Evolutionary conservation across 495 filamentous ascomycete species (phyloP), one percentile per base, ranked within the genome.

Genomic region (Beverwykella pulmonaria): DNA sequence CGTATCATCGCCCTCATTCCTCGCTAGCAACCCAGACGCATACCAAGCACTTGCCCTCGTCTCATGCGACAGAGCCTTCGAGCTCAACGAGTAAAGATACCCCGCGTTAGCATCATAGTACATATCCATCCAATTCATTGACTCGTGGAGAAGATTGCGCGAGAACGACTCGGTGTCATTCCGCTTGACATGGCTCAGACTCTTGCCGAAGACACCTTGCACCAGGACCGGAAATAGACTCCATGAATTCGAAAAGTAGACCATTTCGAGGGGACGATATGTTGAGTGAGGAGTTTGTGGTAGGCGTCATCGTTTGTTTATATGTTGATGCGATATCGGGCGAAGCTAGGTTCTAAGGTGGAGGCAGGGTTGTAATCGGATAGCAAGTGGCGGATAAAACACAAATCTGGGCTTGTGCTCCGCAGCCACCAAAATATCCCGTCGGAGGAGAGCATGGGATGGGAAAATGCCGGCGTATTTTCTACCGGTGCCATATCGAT

Each of bases 171-270:
- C 10, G 1, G 62, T 65, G n/a, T 46, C 62, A 59, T 65, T 56
- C 5, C 62, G 34, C 22, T 25, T 57, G 25, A 41, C 30, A 46
- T 41, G 17, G 2, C 54, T 27, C 7, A 20, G 14, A 44, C 19
- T 23, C 10, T 41, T 41, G 3, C 54, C 26, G 17, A 41, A 25
- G 9, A 32, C 54, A 32, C 32, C 10, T 22, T 57, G 54, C 2
- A 57, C 82, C 74, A 65, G 82, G 83, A 39, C 14, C 6, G 54
- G 52, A 15, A 54, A 19, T 15, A 54, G 1, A 17, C 17, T 8
- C 23, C 25, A 19, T 3, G 52, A 54, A 1, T 29, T 32, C 27
- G 26, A 19, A 19, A 54, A 15, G 17, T 20, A 7, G 26, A 32
- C 52, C 52, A 54, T 54, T 19, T 54, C n/a, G 25, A n/a, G 27